Percentiles rank a stretch among this genome's conserved stretches.
Evolutionary conservation across 768 basidiomycete species (phyloP).

Genomic region (Auricularia sp.): DNA sequence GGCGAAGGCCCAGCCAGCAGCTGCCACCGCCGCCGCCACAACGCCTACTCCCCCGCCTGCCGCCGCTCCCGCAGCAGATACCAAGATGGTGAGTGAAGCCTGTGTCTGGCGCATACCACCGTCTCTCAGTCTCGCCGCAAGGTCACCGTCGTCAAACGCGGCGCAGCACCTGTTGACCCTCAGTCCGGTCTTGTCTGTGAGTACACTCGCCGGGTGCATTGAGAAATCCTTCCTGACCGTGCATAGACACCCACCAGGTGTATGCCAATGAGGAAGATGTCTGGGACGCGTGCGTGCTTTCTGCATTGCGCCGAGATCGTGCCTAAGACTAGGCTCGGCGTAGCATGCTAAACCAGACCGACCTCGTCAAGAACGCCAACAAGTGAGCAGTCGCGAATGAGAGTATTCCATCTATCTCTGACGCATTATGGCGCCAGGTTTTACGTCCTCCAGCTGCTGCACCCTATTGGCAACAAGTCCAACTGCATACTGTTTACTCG

Average conservation of each 20-base stretch:
- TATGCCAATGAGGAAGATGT: conserved; percentile 30
- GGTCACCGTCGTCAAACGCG: conserved; percentile 42
- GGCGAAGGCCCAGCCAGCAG: conserved; percentile 9
- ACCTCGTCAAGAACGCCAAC: conserved; percentile 31
- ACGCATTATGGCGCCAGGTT: conserved; percentile 28
- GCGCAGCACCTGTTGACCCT: conserved; percentile 47
- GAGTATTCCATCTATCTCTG: background rate
- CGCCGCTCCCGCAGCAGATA: conserved; percentile 12
- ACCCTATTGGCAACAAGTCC: conserved; percentile 32
- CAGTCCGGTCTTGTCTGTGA: conserved; percentile 35
- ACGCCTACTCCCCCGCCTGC: conserved; percentile 4
- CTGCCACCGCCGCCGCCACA: conserved; percentile 8
- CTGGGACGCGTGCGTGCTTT: conserved; percentile 50
- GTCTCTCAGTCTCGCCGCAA: conserved; percentile 11
- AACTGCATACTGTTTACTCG: conserved; percentile 38
- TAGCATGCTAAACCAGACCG: conserved; percentile 37
- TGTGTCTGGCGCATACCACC: background rate
- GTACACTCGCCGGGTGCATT: conserved; percentile 14
- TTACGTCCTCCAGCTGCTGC: conserved; percentile 50
- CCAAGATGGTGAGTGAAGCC: conserved; percentile 33
- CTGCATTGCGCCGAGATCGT: background rate
- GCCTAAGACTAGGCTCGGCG: background rate
- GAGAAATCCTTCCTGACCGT: background rate
- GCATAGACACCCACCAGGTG: conserved; percentile 43
- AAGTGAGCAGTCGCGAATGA: conserved; percentile 28